Evolutionary conservation across 805 yeast genomes (phyloP).

Genomic region (Kazachstania martiniae): DNA sequence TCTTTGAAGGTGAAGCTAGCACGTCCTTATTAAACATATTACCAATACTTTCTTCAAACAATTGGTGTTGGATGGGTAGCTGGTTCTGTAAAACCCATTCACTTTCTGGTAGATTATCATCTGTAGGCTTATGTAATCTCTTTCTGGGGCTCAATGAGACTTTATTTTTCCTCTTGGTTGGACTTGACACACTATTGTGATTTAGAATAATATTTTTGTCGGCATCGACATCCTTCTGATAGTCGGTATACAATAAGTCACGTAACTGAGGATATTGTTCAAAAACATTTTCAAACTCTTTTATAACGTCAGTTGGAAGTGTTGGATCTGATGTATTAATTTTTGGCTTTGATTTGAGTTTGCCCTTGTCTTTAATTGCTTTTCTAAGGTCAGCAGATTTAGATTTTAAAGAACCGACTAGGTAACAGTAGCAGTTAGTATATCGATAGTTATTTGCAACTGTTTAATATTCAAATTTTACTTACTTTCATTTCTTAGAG

Average conservation of each 20-base stretch:
- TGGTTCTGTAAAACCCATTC: slow-evolving; percentile 16
- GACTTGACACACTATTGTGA: too few relatives aligned
- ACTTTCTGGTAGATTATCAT: slow-evolving; percentile 9
- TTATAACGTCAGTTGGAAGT: slow-evolving; percentile 5
- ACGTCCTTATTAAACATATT: slow-evolving; percentile 15
- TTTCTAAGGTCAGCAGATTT: slow-evolving; percentile 8
- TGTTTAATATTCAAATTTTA: slow-evolving; percentile 2
- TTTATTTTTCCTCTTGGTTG: neutral
- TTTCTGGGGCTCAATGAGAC: too few relatives aligned
- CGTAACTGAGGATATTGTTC: slow-evolving; percentile 17
- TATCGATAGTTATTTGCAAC: neutral
- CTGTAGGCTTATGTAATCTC: too few relatives aligned
- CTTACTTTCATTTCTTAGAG: slow-evolving; percentile 26
- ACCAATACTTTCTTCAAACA: slow-evolving; percentile 19
- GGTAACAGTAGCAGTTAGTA: slow-evolving; percentile 1
- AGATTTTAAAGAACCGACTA: slow-evolving; percentile 7
- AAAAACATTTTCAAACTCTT: slow-evolving; percentile 14
- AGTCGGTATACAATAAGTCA: slow-evolving; percentile 8
- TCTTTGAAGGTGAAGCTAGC: slow-evolving; percentile 22
- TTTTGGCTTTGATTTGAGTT: neutral
- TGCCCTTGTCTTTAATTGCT: slow-evolving; percentile 1
- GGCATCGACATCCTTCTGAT: neutral
- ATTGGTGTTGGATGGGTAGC: slow-evolving; percentile 12
- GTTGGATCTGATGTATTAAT: neutral
- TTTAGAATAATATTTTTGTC: neutral